Base-by-base conservation (phyloP, 225 moss, liverwort and hornwort genomes). In the Anthoceros angustus region DNA sequence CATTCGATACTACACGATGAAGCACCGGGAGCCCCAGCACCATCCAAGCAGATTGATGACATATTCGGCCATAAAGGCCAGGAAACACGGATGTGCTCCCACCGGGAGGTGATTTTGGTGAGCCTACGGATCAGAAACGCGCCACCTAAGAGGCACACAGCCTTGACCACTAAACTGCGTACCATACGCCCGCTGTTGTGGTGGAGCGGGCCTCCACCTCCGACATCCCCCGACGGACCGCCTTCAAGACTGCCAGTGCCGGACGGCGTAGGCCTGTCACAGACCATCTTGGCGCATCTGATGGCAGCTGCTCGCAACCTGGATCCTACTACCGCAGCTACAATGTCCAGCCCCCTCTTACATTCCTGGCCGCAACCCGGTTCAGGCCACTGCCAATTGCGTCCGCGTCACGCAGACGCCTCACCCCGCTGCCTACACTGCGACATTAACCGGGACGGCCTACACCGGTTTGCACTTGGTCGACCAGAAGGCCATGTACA, bases 71-170 rank as follows among this genome's bases (percentile, higher is more conserved):
- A 9, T 6, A 66, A 11, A 26, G 43, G 4, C 45, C 18, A 32
- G 24, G 46, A 25, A 50, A 78, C 82, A 67, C 88, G 86, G 45
- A 84, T 67, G 73, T 90, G 94, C 73, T 94, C 94, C 74, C 86
- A 70, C 42, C 88, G 84, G 45, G 90, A 85, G 7, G 82, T 86
- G 61, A 70, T 87, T 79, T 85, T 95, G 43, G 90, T 95, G 63
- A 95, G 65, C 72, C 84, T 87, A 25, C 84, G 86, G 21, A 95
- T 77, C 71, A 95, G 77, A 64, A 84, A 90, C 42, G 85, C 86
- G 48, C 94, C 94, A 26, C 88, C 88, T 12, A 83, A 45, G 61
- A 90, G 43, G 73, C 86, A 86, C 25, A 77, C 88, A 25, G 86
- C 94, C 74, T 90, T 95, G 10, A 90, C 80, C 18, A 86, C 88